These are phyloP conservation scores for Penicillium herquei DNA, from an alignment of 495 filamentous ascomycete species.

Conservation along the genomic window DNA sequence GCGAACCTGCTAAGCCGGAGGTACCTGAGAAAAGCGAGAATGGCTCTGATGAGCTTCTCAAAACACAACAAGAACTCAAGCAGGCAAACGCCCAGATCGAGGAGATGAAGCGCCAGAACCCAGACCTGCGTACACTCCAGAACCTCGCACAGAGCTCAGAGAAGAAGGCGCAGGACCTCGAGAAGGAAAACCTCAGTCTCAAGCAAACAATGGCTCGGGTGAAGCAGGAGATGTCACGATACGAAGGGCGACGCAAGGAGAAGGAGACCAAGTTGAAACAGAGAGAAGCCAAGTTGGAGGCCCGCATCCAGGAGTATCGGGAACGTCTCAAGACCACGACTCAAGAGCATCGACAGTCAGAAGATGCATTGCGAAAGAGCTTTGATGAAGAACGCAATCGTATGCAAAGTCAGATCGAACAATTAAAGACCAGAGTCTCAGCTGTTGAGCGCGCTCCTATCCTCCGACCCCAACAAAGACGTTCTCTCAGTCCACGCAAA, in stretches of 20 bases:
- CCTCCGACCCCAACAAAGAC: constrained; percentile 21
- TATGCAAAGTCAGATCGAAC: constrained; percentile 37
- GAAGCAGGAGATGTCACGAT: constrained; percentile 54
- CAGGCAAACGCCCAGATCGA: constrained; percentile 59
- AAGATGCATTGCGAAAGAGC: constrained; percentile 33
- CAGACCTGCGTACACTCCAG: constrained; percentile 48
- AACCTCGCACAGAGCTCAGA: constrained; percentile 63
- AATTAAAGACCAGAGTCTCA: constrained; percentile 27
- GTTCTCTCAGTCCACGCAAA: constrained; percentile 35
- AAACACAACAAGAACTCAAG: constrained; percentile 48
- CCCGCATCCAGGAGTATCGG: constrained; percentile 46
- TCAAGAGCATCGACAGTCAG: constrained; percentile 37
- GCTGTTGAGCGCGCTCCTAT: constrained; percentile 29
- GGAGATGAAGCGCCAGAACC: constrained; percentile 54
- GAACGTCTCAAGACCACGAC: constrained; percentile 36
- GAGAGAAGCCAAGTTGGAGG: constrained; percentile 46
- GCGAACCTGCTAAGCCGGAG: constrained; percentile 48
- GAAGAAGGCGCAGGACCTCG: constrained; percentile 58
- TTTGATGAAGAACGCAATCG: constrained; percentile 36
- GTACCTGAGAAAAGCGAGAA: constrained; percentile 38
- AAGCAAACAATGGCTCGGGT: constrained; percentile 52
- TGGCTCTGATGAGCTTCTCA: constrained; percentile 41
- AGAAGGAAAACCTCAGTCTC: constrained; percentile 53
- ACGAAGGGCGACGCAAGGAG: constrained; percentile 51
- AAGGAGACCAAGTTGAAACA: constrained; percentile 51